phyloP scores from a whole-genome alignment of 140 eudicot genomes.

The Erigeron philadelphicus region DNA sequence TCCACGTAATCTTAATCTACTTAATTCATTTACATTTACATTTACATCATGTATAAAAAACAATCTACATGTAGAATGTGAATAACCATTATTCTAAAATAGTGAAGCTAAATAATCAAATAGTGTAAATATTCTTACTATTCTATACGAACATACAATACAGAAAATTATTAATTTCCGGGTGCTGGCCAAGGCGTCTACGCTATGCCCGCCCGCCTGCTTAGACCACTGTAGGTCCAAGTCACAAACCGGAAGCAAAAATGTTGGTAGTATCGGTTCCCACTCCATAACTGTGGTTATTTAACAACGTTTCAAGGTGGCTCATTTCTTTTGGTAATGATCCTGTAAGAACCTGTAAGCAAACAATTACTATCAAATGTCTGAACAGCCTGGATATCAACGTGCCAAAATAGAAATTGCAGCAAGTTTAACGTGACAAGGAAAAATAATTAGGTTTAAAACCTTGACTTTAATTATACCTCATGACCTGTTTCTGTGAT shows the following conservation, averaged over 20 bases:
- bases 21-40: no score
- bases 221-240: neutral
- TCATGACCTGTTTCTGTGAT: slow-evolving; percentile 92
- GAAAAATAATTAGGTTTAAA: neutral
- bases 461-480: slow-evolving; percentile 33
- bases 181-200: neutral
- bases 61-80: no score
- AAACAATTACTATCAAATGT: neutral
- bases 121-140: neutral
- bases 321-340: slow-evolving; percentile 76
- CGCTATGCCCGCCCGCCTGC: no score
- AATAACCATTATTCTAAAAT: no score
- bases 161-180: neutral
- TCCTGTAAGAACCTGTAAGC: slow-evolving; percentile 76
- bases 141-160: neutral
- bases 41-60: no score
- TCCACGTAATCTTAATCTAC: no score
- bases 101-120: no score
- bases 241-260: slow-evolving; percentile 39
- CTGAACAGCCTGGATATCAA: neutral
- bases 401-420: neutral
- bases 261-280: slow-evolving; percentile 21
- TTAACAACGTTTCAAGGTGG: slow-evolving; percentile 78
- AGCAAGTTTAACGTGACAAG: neutral
- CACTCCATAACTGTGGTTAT: slow-evolving; percentile 41